Evolutionary conservation across 177 flowering plant species (phyloP).

Genomic region (Tripterygium wilfordii): DNA sequence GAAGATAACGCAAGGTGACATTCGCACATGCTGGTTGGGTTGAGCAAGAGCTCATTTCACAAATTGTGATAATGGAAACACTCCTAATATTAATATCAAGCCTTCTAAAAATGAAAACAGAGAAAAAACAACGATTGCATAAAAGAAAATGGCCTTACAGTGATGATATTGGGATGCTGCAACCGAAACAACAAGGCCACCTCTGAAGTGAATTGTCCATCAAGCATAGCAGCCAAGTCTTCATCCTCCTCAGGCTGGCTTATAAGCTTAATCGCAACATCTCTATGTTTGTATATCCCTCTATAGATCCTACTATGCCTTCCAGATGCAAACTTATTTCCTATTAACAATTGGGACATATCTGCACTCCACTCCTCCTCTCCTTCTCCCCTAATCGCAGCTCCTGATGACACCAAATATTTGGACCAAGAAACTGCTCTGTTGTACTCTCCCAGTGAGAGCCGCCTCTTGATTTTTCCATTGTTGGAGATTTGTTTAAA

Average conservation of each 20-base stretch:
- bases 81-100: too few relatives aligned
- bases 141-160: constrained; percentile 48
- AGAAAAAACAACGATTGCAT: not conserved
- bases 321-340: constrained; percentile 77
- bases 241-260: constrained; percentile 90
- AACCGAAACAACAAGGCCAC: constrained; percentile 70
- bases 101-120: not conserved
- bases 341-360: constrained; percentile 17
- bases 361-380: constrained; percentile 32
- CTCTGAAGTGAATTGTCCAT: constrained; percentile 76
- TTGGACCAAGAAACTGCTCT: constrained; percentile 92
- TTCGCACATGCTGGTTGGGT: too few relatives aligned
- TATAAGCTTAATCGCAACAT: constrained; percentile 86
- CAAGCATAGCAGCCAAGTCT: constrained; percentile 57
- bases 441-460: constrained; percentile 78
- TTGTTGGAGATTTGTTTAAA: constrained; percentile 49
- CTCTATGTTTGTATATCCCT: constrained; percentile 73
- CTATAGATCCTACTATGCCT: constrained; percentile 85
- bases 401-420: constrained; percentile 80
- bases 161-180: constrained; percentile 80
- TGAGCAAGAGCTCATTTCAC: too few relatives aligned
- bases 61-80: too few relatives aligned
- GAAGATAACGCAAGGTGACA: too few relatives aligned
- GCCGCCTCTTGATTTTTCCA: constrained; percentile 42
- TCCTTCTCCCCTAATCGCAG: constrained; percentile 69